Evolutionary conservation across 2,329 filamentous ascomycete genomes (phyloP).

Genomic region (Neofusicoccum parvum): DNA sequence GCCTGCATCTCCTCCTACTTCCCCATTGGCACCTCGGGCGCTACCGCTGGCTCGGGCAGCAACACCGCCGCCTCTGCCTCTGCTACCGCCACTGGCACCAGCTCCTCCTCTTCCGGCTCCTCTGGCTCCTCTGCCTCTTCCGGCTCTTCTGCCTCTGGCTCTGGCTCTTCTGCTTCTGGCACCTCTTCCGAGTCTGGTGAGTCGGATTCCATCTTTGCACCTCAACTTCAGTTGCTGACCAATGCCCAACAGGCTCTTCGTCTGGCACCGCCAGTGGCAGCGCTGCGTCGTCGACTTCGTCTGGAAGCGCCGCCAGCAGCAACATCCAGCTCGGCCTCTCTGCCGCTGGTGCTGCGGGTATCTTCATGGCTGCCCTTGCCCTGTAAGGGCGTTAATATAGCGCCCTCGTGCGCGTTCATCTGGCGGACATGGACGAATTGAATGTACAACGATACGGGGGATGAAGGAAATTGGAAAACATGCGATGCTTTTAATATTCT

Average conservation of each 20-base stretch:
- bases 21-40: slow-evolving; percentile 43
- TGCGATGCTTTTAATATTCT: not conserved
- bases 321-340: slow-evolving; percentile 34
- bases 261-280: slow-evolving; percentile 28
- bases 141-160: slow-evolving; percentile 21
- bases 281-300: slow-evolving; percentile 25
- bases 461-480: slow-evolving; percentile 12
- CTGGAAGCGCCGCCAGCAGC: slow-evolving; percentile 33
- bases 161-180: slow-evolving; percentile 26
- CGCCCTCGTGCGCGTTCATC: not conserved
- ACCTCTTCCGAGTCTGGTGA: slow-evolving; percentile 3
- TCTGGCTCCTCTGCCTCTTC: slow-evolving; percentile 10
- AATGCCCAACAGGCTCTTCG: slow-evolving; percentile 19
- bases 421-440: not conserved
- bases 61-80: slow-evolving; percentile 30
- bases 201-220: not conserved
- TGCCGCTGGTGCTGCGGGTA: slow-evolving; percentile 37
- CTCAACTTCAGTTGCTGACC: not conserved
- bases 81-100: slow-evolving; percentile 28
- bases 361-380: slow-evolving; percentile 39
- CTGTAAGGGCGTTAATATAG: slow-evolving; percentile 30
- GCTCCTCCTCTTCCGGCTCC: slow-evolving; percentile 25
- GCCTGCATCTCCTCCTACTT: slow-evolving; percentile 54
- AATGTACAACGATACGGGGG: not conserved
- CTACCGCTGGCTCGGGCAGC: slow-evolving; percentile 17